Evolutionary conservation across 257 asterid genomes (phyloP).

Genomic region (Cynanchum wilfordii): DNA sequence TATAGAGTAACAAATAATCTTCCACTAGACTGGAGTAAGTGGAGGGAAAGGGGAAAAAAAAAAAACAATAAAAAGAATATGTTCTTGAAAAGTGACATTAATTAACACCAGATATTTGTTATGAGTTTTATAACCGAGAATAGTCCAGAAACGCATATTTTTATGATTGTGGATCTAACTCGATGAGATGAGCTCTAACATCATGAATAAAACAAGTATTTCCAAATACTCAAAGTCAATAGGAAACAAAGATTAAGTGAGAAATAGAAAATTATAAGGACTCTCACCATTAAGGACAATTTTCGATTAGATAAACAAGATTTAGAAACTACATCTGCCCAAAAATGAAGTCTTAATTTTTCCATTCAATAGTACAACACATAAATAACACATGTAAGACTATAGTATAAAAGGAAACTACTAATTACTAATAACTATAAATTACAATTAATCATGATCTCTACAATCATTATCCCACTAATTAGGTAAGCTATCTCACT

Average conservation of each 20-base stretch:
- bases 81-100: too few relatives aligned
- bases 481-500: too few relatives aligned
- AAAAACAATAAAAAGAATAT: background rate
- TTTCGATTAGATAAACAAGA: background rate
- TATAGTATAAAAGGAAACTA: too few relatives aligned
- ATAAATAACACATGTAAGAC: too few relatives aligned
- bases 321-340: background rate
- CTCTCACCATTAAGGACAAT: background rate
- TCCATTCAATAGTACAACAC: too few relatives aligned
- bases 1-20: background rate
- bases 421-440: too few relatives aligned
- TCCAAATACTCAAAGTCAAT: background rate
- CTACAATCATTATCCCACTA: too few relatives aligned
- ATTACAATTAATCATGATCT: too few relatives aligned
- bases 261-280: background rate
- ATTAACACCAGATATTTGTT: background rate
- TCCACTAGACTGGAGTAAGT: background rate
- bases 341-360: too few relatives aligned
- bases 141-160: background rate
- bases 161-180: background rate
- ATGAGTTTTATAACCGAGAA: background rate
- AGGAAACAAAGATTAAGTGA: background rate
- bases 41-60: too few relatives aligned
- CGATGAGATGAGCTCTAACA: background rate
- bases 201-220: background rate